A percentile compares a stretch with the other conserved stretches of the same genome.
Evolutionary conservation across 2,329 filamentous ascomycete genomes (phyloP).

Genomic region (Chaetothyriales sp.): DNA sequence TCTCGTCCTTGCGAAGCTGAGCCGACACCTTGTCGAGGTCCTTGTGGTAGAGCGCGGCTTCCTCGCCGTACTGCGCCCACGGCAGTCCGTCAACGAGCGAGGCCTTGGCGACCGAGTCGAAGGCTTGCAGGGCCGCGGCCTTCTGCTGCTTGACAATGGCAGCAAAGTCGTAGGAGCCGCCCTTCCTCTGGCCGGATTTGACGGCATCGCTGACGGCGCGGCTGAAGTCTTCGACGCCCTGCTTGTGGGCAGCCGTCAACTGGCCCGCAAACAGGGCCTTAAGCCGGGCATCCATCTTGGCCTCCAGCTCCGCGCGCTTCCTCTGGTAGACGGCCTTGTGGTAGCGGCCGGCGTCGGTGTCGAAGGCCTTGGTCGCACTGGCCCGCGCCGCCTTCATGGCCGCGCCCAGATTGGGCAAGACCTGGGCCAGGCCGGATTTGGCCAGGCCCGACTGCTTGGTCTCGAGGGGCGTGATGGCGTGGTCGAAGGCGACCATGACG

Average conservation of each 20-base stretch:
- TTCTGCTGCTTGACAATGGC: slow-evolving; percentile 82
- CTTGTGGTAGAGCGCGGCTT: slow-evolving; percentile 68
- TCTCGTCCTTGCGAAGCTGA: slow-evolving; percentile 81
- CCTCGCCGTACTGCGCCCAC: slow-evolving; percentile 79
- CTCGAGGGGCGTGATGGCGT: slow-evolving; percentile 68
- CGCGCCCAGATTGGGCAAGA: slow-evolving; percentile 61
- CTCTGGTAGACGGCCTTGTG: slow-evolving; percentile 88
- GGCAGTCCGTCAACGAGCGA: slow-evolving; percentile 63
- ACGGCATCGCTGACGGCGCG: slow-evolving; percentile 77
- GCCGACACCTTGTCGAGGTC: slow-evolving; percentile 81
- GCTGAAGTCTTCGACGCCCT: slow-evolving; percentile 68
- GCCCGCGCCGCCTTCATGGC: slow-evolving; percentile 59
- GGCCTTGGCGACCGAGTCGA: slow-evolving; percentile 60
- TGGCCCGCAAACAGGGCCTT: slow-evolving; percentile 85
- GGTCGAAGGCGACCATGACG: slow-evolving; percentile 71
- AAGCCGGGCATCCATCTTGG: slow-evolving; percentile 74
- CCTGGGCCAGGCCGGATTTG: slow-evolving; percentile 56
- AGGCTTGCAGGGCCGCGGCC: slow-evolving; percentile 57
- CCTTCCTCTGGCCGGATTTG: slow-evolving; percentile 85
- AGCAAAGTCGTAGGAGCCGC: slow-evolving; percentile 82
- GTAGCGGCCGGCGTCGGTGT: slow-evolving; percentile 80
- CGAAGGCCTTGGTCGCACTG: slow-evolving; percentile 69
- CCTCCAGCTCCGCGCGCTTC: slow-evolving; percentile 72
- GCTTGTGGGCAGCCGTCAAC: slow-evolving; percentile 75
- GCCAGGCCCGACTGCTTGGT: slow-evolving; percentile 66